A percentile compares a stretch with the other conserved stretches of the same genome.
These are phyloP conservation scores for Penicillium pancosmium DNA, from an alignment of 495 filamentous ascomycete species.

Conservation along the genomic window DNA sequence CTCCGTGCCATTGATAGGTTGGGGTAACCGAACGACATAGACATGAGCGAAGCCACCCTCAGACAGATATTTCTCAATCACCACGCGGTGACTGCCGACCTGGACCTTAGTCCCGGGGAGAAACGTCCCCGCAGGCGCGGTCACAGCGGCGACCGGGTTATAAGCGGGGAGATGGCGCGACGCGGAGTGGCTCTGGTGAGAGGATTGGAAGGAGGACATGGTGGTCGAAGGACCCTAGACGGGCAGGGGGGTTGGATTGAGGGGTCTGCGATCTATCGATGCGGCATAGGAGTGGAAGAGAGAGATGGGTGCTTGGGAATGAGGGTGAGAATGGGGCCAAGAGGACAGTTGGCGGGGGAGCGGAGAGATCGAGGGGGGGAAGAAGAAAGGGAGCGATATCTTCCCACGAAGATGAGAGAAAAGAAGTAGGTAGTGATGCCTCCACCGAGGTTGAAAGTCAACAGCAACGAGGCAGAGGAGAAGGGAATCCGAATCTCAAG, in stretches of 20 bases:
- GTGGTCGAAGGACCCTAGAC: constrained; percentile 30
- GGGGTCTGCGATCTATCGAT: constrained; percentile 21
- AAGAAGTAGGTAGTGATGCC: constrained; percentile 8
- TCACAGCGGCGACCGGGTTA: constrained; percentile 44
- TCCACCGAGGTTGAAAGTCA: constrained; percentile 3
- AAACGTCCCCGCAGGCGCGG: constrained; percentile 85
- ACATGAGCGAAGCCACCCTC: constrained; percentile 99
- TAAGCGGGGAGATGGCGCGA: constrained; percentile 39
- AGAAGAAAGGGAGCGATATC: constrained; percentile 24
- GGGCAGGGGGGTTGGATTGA: constrained; percentile 22
- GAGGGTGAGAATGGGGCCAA: constrained; percentile 24
- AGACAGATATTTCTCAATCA: constrained; percentile 97
- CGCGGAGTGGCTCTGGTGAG: constrained; percentile 36
- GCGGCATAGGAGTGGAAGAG: constrained; percentile 32
- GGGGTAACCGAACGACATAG: constrained; percentile 86
- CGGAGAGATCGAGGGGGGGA: constrained; percentile 17
- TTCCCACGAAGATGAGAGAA: constrained; percentile 13
- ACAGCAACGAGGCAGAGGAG: constrained; percentile 9
- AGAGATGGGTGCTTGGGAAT: constrained; percentile 20
- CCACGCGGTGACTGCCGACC: constrained; percentile 86
- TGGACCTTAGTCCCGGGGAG: constrained; percentile 93
- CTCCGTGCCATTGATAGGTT: constrained; percentile 77
- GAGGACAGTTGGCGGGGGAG: constrained; percentile 30
- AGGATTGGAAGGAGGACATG: constrained; percentile 41
- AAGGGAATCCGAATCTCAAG: constrained; percentile 20